Evolutionary conservation across 2,329 filamentous ascomycete species (phyloP).

Genomic region (Diplodia corticola): DNA sequence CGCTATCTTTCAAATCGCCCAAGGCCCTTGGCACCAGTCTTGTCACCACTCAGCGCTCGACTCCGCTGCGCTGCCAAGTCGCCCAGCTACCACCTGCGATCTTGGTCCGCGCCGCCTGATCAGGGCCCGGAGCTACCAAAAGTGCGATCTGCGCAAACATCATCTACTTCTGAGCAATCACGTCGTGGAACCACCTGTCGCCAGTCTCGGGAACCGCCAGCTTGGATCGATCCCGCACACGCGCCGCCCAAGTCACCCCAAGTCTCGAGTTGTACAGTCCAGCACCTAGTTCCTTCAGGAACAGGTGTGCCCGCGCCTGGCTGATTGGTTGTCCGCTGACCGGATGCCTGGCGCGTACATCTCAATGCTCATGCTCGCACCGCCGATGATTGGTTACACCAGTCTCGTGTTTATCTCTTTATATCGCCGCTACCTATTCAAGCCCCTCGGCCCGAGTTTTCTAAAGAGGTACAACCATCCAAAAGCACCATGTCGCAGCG

Average conservation of each 20-base stretch:
- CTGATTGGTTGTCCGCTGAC: conserved; percentile 1
- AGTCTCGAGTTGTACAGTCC: background rate
- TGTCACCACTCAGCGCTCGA: conserved; percentile 1
- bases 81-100: background rate
- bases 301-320: background rate
- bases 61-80: conserved; percentile 7
- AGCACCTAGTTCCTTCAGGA: background rate
- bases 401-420: background rate
- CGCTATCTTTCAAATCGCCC: background rate
- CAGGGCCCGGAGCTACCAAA: background rate
- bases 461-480: background rate
- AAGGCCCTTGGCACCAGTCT: conserved; percentile 1
- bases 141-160: conserved; percentile 3
- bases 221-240: background rate
- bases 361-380: background rate
- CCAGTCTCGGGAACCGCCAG: background rate
- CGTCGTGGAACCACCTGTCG: background rate
- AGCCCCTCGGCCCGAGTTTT: conserved; percentile 3
- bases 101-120: background rate
- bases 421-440: background rate
- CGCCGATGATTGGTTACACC: background rate
- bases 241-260: background rate
- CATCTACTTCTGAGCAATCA: conserved; percentile 2
- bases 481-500: background rate
- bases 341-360: conserved; percentile 1